These are phyloP conservation scores for Penicillium sclerotigenum DNA, from an alignment of 2,329 filamentous ascomycete genomes.

Conservation along the genomic window DNA sequence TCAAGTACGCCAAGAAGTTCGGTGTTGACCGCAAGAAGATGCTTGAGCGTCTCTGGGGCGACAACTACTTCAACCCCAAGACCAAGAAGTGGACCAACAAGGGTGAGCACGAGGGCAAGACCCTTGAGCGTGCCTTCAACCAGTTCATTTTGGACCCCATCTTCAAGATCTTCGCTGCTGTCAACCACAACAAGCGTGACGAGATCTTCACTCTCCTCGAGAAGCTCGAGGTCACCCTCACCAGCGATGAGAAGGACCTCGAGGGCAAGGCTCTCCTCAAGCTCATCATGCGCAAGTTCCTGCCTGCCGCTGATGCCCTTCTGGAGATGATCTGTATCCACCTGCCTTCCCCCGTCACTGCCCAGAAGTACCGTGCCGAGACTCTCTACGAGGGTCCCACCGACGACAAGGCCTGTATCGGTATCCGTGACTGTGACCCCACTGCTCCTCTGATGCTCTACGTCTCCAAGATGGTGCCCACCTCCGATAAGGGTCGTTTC, in stretches of 20 bases:
- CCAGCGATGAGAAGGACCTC: constrained; percentile 79
- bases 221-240: constrained; percentile 95
- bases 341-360: constrained; percentile 90
- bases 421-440: constrained; percentile 97
- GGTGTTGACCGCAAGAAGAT: constrained; percentile 99
- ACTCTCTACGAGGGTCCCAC: constrained; percentile 96
- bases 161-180: constrained; percentile 94
- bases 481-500: constrained; percentile 99
- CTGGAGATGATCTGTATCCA: constrained; percentile 99
- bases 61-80: constrained; percentile 99
- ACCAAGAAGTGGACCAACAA: constrained; percentile 99
- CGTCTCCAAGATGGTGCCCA: constrained; percentile 99
- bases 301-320: constrained; percentile 95
- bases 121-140: constrained; percentile 97
- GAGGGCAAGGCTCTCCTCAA: constrained; percentile 98
- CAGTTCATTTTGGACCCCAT: constrained; percentile 99
- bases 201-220: constrained; percentile 77
- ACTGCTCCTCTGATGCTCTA: constrained; percentile 99
- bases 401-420: constrained; percentile 89
- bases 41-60: constrained; percentile 99
- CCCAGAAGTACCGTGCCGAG: constrained; percentile 97
- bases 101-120: constrained; percentile 77
- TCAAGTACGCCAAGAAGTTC: constrained; percentile 98
- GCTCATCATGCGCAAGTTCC: constrained; percentile 97
- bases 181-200: constrained; percentile 99